Evolutionary conservation across 805 yeast genomes (phyloP).

Genomic region (Barnettozyma botsteinii): DNA sequence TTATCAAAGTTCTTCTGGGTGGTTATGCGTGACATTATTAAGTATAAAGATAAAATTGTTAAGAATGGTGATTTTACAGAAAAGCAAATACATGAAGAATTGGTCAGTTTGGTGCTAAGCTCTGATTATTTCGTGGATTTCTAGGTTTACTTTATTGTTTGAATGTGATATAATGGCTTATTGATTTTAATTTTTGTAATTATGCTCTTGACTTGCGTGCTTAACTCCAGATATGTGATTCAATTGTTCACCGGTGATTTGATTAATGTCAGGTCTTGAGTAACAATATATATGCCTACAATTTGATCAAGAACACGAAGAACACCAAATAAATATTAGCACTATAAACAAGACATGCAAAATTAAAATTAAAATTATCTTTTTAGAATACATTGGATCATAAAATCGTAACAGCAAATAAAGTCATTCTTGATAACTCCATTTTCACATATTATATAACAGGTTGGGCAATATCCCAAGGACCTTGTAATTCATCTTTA

Average conservation of each 20-base stretch:
- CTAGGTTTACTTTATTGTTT: too few species aligned
- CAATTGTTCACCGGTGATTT: too few species aligned
- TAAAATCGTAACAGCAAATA: background rate
- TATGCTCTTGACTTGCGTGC: too few species aligned
- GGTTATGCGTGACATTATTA: background rate
- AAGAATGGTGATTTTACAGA: background rate
- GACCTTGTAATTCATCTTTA: constrained; percentile 83
- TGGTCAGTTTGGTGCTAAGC: background rate
- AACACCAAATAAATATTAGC: too few species aligned
- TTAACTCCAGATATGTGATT: too few species aligned
- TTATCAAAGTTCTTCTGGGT: constrained; percentile 1
- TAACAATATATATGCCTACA: too few species aligned
- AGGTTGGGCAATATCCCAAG: constrained; percentile 89
- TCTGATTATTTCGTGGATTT: background rate
- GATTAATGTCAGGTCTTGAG: too few species aligned
- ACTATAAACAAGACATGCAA: too few species aligned
- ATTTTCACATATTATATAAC: constrained; percentile 25
- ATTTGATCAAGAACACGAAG: too few species aligned
- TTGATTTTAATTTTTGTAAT: background rate
- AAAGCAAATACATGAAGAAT: background rate
- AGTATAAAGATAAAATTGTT: background rate
- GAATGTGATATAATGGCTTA: too few species aligned
- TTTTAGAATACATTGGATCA: background rate
- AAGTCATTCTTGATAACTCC: too few species aligned
- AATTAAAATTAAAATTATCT: too few species aligned